Conservation (phyloP, 495 filamentous ascomycete genomes). For the Neurospora terricola region DNA sequence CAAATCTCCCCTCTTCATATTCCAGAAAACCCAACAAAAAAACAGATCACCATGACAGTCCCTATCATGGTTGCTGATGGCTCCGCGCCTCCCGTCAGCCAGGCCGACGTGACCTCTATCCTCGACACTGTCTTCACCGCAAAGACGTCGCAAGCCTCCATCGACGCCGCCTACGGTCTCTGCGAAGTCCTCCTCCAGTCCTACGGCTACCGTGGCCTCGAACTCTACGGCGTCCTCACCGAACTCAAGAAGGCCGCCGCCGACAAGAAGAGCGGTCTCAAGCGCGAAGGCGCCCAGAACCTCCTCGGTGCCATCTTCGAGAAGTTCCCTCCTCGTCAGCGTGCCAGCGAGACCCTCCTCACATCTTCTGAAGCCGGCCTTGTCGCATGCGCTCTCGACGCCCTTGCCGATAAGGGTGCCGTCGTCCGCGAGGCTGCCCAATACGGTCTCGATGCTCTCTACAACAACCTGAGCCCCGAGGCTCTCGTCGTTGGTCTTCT, state of each 20-base stretch:
- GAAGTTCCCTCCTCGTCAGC: slow-evolving; percentile 67
- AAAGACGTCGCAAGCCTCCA: slow-evolving; percentile 72
- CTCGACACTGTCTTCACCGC: slow-evolving; percentile 69
- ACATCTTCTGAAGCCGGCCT: slow-evolving; percentile 69
- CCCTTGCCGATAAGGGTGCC: slow-evolving; percentile 78
- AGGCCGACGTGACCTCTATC: slow-evolving; percentile 62
- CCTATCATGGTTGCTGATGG: slow-evolving; percentile 24
- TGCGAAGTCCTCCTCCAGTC: slow-evolving; percentile 70
- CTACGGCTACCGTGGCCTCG: slow-evolving; percentile 66
- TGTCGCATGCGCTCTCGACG: slow-evolving; percentile 66
- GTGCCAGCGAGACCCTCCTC: slow-evolving; percentile 70
- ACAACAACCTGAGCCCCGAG: slow-evolving; percentile 67
- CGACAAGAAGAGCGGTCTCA: slow-evolving; percentile 87
- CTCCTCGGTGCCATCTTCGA: slow-evolving; percentile 90
- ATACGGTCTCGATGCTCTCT: slow-evolving; percentile 88
- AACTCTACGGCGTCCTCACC: slow-evolving; percentile 59
- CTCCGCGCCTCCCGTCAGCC: slow-evolving; percentile 47
- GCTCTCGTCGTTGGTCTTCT: slow-evolving; percentile 70
- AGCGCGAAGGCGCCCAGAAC: slow-evolving; percentile 88
- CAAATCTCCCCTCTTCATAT: not conserved
- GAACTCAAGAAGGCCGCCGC: slow-evolving; percentile 74
- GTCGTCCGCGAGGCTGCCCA: slow-evolving; percentile 85
- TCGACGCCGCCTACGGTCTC: slow-evolving; percentile 78
- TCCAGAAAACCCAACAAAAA: not conserved
- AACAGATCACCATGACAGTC: slow-evolving; percentile 16